phyloP scores from a whole-genome alignment of 2,329 filamentous ascomycete genomes.

The Lasiodiplodia sp. region DNA sequence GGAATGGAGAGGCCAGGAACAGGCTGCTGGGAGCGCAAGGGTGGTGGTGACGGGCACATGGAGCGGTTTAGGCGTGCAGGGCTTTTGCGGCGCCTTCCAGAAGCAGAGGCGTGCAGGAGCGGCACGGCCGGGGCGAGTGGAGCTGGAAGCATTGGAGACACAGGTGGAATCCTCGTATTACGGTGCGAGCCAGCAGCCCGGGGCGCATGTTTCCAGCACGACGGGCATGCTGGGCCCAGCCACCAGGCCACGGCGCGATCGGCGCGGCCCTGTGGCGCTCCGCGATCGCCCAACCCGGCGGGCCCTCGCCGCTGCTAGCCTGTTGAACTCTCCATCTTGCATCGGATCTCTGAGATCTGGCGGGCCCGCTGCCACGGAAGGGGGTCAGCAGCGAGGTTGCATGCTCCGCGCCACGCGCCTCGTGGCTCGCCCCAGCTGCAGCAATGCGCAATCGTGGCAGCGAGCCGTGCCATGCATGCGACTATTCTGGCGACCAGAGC shows the following conservation, averaged over 20 bases:
- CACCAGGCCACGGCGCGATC: conserved; percentile 30
- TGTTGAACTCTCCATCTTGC: conserved; percentile 29
- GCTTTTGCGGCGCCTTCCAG: conserved; percentile 20
- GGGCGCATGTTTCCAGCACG: conserved; percentile 30
- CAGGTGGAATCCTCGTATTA: conserved; percentile 29
- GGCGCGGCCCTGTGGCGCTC: conserved; percentile 28
- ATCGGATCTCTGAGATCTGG: conserved; percentile 28
- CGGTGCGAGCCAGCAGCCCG: conserved; percentile 16
- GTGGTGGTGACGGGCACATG: conserved; percentile 26
- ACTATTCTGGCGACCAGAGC: conserved; percentile 30
- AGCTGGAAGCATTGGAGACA: conserved; percentile 27
- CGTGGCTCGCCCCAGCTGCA: conserved; percentile 28
- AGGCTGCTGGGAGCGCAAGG: conserved; percentile 24
- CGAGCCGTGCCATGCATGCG: conserved; percentile 29
- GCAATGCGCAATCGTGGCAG: conserved; percentile 30
- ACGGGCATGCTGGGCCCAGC: conserved; percentile 30
- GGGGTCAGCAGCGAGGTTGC: conserved; percentile 30
- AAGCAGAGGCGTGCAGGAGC: conserved; percentile 28
- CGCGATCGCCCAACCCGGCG: conserved; percentile 28
- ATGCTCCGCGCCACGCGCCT: conserved; percentile 30
- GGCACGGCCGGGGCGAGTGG: conserved; percentile 17
- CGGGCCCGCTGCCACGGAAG: conserved; percentile 30
- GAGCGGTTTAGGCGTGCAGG: conserved; percentile 27
- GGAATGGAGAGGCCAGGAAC: conserved; percentile 29
- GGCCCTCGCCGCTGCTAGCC: conserved; percentile 23